A percentile compares a stretch with the other conserved stretches of the same genome.
These are phyloP conservation scores for Neoboletus brunneissimus DNA, from an alignment of 768 basidiomycete genomes.

Conservation along the genomic window DNA sequence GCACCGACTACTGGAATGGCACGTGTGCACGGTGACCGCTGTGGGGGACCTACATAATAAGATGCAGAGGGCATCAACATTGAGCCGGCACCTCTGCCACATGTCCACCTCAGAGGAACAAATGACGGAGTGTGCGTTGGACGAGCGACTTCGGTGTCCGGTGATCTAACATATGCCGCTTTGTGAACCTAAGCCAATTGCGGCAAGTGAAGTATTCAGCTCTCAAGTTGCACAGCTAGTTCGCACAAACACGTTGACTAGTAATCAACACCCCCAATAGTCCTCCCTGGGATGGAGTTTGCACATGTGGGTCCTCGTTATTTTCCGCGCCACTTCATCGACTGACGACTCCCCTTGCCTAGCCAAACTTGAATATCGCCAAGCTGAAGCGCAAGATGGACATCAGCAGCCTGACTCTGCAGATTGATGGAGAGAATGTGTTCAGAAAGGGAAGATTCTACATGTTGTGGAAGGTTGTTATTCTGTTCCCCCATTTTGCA, in stretches of 20 bases:
- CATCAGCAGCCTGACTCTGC: conserved; percentile 23
- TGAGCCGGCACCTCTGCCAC: background rate
- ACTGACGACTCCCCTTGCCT: background rate
- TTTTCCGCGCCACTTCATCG: background rate
- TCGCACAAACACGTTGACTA: conserved; percentile 19
- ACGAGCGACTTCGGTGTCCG: background rate
- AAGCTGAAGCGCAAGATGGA: conserved; percentile 27
- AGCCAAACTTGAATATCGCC: conserved; percentile 21
- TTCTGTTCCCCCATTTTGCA: background rate
- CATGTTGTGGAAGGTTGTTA: conserved; percentile 26
- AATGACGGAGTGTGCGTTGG: background rate
- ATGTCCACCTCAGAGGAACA: background rate
- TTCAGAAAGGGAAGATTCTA: conserved; percentile 20
- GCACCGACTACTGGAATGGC: conserved; percentile 12
- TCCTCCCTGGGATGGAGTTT: conserved; percentile 26
- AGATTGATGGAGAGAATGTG: conserved; percentile 6
- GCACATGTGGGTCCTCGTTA: conserved; percentile 27
- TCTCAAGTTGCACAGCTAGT: conserved; percentile 10
- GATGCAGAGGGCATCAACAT: background rate
- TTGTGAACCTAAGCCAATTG: conserved; percentile 10
- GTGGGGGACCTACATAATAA: conserved; percentile 4
- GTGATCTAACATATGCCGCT: background rate
- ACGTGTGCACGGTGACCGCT: background rate
- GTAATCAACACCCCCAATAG: background rate
- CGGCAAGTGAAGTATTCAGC: conserved; percentile 20